These are phyloP conservation scores for Phytopythium montanum DNA, from an alignment of 352 stramenopile genomes.

Conservation along the genomic window DNA sequence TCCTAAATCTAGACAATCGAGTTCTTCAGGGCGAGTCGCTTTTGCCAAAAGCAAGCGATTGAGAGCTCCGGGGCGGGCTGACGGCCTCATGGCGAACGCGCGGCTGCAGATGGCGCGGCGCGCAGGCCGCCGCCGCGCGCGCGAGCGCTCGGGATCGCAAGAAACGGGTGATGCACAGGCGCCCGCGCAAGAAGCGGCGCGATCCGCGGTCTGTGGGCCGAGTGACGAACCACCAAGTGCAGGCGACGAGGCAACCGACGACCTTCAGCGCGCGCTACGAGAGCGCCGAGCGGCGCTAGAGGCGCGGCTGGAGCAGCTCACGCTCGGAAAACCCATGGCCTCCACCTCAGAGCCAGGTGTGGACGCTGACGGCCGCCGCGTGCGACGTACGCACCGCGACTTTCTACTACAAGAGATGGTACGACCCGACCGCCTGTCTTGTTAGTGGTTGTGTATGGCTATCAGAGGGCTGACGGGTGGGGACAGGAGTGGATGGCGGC, in stretches of 20 bases:
- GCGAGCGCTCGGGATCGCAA: slow-evolving; percentile 16
- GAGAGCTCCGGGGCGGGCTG: neutral
- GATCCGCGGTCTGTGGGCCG: slow-evolving; percentile 12
- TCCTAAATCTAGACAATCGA: neutral
- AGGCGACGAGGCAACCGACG: slow-evolving; percentile 16
- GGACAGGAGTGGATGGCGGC: slow-evolving; percentile 88
- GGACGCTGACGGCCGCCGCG: slow-evolving; percentile 32
- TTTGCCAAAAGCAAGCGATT: neutral
- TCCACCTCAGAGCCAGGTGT: slow-evolving; percentile 28
- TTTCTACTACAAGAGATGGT: slow-evolving; percentile 84
- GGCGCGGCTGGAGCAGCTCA: slow-evolving; percentile 31
- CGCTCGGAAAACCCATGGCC: slow-evolving; percentile 39
- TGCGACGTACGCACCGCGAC: slow-evolving; percentile 55
- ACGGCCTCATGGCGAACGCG: slow-evolving; percentile 57
- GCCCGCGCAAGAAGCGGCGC: slow-evolving; percentile 11
- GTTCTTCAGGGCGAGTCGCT: neutral
- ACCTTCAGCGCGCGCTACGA: slow-evolving; percentile 27
- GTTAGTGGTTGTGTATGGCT: neutral
- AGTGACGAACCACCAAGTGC: slow-evolving; percentile 15
- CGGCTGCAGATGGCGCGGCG: slow-evolving; percentile 58
- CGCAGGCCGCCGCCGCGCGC: slow-evolving; percentile 20
- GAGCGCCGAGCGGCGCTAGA: slow-evolving; percentile 42
- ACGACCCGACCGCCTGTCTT: neutral
- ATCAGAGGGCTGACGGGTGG: neutral
- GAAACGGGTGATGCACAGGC: slow-evolving; percentile 15